These are phyloP conservation scores for Leucogyrophana mollusca DNA, from an alignment of 768 basidiomycete species.

Conservation along the genomic window DNA sequence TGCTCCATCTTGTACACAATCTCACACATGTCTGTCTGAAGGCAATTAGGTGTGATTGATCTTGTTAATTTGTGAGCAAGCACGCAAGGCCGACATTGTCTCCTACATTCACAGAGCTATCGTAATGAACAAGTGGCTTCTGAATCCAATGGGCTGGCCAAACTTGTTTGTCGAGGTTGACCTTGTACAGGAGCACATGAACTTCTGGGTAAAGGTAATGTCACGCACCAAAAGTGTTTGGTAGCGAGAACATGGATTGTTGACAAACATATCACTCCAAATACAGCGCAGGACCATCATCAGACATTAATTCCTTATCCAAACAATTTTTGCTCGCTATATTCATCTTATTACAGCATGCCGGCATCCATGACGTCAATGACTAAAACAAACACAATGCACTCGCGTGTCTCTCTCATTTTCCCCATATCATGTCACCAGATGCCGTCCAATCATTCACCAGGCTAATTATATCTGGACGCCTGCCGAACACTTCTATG, in stretches of 20 bases:
- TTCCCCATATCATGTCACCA: too few relatives aligned
- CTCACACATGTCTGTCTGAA: conserved; percentile 24
- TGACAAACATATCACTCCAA: not conserved
- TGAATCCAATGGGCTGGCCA: conserved; percentile 28
- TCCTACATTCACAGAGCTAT: conserved; percentile 22
- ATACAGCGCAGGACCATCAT: not conserved
- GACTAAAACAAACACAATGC: too few relatives aligned
- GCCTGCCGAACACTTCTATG: too few relatives aligned
- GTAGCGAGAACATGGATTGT: too few relatives aligned
- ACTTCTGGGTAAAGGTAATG: conserved; percentile 32
- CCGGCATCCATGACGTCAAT: not conserved
- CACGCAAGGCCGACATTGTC: conserved; percentile 13
- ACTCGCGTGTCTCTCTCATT: too few relatives aligned
- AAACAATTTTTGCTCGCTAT: too few relatives aligned
- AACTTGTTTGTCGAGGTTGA: conserved; percentile 28
- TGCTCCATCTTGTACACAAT: conserved; percentile 27
- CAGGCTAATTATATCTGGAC: too few relatives aligned
- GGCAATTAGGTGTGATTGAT: conserved; percentile 16
- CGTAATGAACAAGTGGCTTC: conserved; percentile 30
- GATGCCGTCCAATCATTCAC: too few relatives aligned
- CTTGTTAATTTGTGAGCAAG: not conserved
- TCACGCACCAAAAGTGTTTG: too few relatives aligned
- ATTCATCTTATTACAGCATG: not conserved
- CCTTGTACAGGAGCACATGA: conserved; percentile 33
- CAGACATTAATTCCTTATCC: too few relatives aligned